phyloP scores from a whole-genome alignment of 768 basidiomycete species.

The Russula vinacea region DNA sequence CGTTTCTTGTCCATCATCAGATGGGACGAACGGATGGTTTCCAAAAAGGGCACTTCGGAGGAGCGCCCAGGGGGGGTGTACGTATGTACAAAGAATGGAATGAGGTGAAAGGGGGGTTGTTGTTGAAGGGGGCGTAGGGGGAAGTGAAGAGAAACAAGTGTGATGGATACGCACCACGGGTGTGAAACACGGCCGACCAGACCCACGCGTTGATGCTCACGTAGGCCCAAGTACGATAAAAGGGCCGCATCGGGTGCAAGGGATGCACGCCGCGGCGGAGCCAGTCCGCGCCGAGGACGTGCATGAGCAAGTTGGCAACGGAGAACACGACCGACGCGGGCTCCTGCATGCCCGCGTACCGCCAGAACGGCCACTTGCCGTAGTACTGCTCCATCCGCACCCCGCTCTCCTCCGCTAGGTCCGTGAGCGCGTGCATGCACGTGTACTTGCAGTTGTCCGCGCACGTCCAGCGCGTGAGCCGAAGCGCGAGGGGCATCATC shows the following conservation, averaged over 20 bases:
- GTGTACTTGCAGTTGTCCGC: constrained; percentile 81
- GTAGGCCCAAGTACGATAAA: constrained; percentile 63
- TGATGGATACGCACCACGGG: constrained; percentile 64
- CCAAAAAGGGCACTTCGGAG: too few species aligned
- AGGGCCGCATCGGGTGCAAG: constrained; percentile 64
- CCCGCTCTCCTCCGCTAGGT: constrained; percentile 46
- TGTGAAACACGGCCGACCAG: constrained; percentile 91
- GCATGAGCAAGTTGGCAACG: constrained; percentile 76
- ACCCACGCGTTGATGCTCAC: constrained; percentile 87
- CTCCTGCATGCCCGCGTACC: constrained; percentile 87
- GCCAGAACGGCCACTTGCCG: constrained; percentile 97
- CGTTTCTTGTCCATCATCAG: constrained; percentile 23
- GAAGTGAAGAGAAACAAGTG: constrained; percentile 18
- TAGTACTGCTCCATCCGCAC: constrained; percentile 69
- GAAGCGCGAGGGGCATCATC: constrained; percentile 48
- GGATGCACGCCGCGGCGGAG: constrained; percentile 48
- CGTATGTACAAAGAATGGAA: too few species aligned
- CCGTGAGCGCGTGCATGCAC: constrained; percentile 82
- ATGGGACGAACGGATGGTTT: background rate
- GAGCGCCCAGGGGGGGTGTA: too few species aligned
- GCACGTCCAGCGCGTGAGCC: constrained; percentile 83
- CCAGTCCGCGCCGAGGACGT: constrained; percentile 56
- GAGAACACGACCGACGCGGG: constrained; percentile 91
- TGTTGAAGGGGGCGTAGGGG: constrained; percentile 5
- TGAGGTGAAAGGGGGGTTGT: background rate